Conservation (phyloP, 306 rosid genomes). For the Gleditsia sinensis region DNA sequence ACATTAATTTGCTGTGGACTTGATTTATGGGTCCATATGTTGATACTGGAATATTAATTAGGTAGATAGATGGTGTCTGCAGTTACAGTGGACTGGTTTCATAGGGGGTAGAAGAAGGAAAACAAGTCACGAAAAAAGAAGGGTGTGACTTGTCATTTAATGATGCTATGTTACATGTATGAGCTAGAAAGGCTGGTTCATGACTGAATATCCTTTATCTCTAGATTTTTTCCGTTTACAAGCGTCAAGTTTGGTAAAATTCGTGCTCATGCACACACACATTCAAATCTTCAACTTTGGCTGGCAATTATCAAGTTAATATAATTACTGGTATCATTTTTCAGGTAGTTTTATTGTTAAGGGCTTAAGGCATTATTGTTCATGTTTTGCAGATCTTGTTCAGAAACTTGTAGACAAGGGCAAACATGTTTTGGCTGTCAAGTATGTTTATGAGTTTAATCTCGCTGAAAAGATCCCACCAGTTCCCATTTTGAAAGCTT, state of each 20-base stretch:
- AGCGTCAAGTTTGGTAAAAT: neutral
- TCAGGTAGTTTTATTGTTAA: constrained; percentile 23
- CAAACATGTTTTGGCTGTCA: constrained; percentile 70
- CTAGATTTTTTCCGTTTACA: neutral
- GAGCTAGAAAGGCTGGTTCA: neutral
- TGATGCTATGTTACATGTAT: neutral
- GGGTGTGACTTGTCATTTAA: neutral
- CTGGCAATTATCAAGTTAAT: neutral
- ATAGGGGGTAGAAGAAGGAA: no score
- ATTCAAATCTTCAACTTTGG: neutral
- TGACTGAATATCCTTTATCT: neutral
- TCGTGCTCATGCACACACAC: neutral
- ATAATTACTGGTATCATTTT: constrained; percentile 20
- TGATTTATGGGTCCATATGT: neutral
- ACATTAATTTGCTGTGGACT: neutral
- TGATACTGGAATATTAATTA: neutral
- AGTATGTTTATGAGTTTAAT: constrained; percentile 64
- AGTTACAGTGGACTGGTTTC: neutral
- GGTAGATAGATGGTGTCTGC: neutral
- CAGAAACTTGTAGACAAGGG: constrained; percentile 63
- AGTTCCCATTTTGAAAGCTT: constrained; percentile 71
- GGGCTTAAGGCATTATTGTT: constrained; percentile 12
- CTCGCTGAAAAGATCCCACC: constrained; percentile 68
- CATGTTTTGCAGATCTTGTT: constrained; percentile 62
- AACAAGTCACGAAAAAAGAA: neutral